Base-by-base conservation (phyloP, 768 basidiomycete genomes). In the Tricholoma matsutake region DNA sequence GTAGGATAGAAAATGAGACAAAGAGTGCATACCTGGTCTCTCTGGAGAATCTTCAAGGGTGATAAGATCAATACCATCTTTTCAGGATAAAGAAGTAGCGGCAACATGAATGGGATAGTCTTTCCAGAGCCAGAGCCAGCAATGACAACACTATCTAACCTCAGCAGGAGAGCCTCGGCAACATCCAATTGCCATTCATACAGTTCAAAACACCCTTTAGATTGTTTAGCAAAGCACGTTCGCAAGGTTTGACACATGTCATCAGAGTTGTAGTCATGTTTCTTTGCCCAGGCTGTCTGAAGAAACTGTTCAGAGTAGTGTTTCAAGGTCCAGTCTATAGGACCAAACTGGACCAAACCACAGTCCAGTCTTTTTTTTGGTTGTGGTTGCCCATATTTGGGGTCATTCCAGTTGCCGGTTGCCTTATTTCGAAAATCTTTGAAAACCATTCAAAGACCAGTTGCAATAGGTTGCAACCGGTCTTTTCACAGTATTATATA, bases 171-270 rank as follows among this genome's bases (percentile, higher is more conserved):
- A 3, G 72, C 72, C 57, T 76, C 75, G 0, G 71, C 56, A 2
- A 71, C 69, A 59, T 78, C 74, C 2, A 77, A 61, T 58, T 77
- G 77, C 76, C 76, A 77, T 8, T 62, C 56, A 63, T 75, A 67
- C 13, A 70, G 56, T 5, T 22, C 43, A 25, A 20, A 53, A 14
- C n/a, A 8, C 37, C 37, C 37, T 39, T 39, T 39, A 20, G 32
- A 28, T 29, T 13, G 11, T 29, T 53, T 29, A 29, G 5, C 13
- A 34, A 53, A 53, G 9, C 13, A 7, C 9, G 25, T 34, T 29
- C 8, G 20, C 51, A 53, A 16, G 13, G 13, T 53, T 29, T 14
- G 8, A 14, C 25, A 4, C 28, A 11, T 53, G 25, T 53, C 51
- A 14, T 14, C 16, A 34, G 20, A 29, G 32, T 53, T 20, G 18